phyloP scores from a whole-genome alignment of 805 yeast genomes.

The Cyberlindnera euphorbiae region DNA sequence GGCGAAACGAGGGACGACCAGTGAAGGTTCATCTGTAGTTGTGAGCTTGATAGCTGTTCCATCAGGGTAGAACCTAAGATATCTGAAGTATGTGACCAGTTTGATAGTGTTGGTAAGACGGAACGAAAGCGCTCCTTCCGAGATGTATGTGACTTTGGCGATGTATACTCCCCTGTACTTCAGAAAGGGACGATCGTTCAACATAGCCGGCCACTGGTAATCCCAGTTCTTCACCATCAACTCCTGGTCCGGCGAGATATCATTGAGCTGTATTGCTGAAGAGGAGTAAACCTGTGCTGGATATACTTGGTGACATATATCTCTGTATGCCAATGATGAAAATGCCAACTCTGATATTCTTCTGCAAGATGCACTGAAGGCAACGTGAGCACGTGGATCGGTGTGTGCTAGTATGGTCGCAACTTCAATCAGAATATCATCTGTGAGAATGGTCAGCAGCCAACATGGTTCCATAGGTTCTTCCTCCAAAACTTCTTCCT shows the following conservation, averaged over 20 bases:
- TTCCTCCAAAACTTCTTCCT: slow-evolving; percentile 7
- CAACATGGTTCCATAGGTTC: slow-evolving; percentile 32
- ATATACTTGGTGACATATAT: slow-evolving; percentile 46
- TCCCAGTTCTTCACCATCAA: slow-evolving; percentile 38
- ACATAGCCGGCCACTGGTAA: slow-evolving; percentile 32
- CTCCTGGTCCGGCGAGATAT: slow-evolving; percentile 30
- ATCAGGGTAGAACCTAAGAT: slow-evolving; percentile 72
- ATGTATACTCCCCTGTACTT: slow-evolving; percentile 83
- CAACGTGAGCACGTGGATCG: slow-evolving; percentile 63
- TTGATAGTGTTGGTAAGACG: slow-evolving; percentile 69
- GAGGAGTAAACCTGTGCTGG: slow-evolving; percentile 50
- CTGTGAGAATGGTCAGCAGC: slow-evolving; percentile 43
- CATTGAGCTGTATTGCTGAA: slow-evolving; percentile 34
- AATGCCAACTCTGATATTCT: slow-evolving; percentile 56
- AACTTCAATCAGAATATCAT: slow-evolving; percentile 52
- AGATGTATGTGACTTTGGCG: slow-evolving; percentile 75
- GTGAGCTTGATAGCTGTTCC: slow-evolving; percentile 70
- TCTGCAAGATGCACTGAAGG: slow-evolving; percentile 54
- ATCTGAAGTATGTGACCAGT: slow-evolving; percentile 84
- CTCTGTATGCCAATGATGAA: slow-evolving; percentile 45
- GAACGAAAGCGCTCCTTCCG: slow-evolving; percentile 75
- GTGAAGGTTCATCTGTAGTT: slow-evolving; percentile 65
- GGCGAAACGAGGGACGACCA: slow-evolving; percentile 54
- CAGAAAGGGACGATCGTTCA: slow-evolving; percentile 62
- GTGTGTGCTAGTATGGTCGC: slow-evolving; percentile 40